These are phyloP conservation scores for Yamadazyma atlantica DNA, from an alignment of 1,139 yeast species.

Conservation along the genomic window DNA sequence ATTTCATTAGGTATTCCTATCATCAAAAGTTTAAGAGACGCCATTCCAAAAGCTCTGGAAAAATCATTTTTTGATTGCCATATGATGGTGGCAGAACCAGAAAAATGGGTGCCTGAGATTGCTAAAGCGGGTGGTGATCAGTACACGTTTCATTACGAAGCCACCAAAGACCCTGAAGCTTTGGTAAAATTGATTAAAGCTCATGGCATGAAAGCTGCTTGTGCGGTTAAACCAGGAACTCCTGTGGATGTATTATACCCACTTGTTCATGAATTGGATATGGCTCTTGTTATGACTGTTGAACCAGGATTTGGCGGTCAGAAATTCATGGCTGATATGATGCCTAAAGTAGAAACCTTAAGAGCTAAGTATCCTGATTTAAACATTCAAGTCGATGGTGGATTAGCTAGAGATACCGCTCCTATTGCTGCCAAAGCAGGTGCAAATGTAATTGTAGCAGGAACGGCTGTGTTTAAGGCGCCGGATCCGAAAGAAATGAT, in stretches of 20 bases:
- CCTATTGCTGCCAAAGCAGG: conserved; percentile 90
- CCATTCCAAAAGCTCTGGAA: conserved; percentile 57
- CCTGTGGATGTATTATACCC: conserved; percentile 82
- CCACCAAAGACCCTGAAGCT: conserved; percentile 76
- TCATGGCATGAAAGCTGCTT: conserved; percentile 89
- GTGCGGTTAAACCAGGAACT: conserved; percentile 94
- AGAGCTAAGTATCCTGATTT: conserved; percentile 73
- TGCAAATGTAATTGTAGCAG: conserved; percentile 97
- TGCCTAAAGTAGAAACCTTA: conserved; percentile 85
- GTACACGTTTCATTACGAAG: conserved; percentile 94
- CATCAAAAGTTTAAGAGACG: conserved; percentile 73
- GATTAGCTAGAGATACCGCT: conserved; percentile 82
- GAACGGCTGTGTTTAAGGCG: conserved; percentile 90
- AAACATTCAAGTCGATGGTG: conserved; percentile 96
- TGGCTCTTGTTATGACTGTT: conserved; percentile 96
- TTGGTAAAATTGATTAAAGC: conserved; percentile 74
- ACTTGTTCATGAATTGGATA: conserved; percentile 75
- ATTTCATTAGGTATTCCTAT: conserved; percentile 92
- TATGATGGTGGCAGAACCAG: conserved; percentile 97
- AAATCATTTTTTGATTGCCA: conserved; percentile 92
- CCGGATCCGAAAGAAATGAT: conserved; percentile 75
- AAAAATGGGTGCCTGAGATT: conserved; percentile 90
- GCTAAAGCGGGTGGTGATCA: conserved; percentile 96
- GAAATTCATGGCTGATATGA: conserved; percentile 91
- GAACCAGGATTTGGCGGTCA: conserved; percentile 99